Evolutionary conservation across 2,329 filamentous ascomycete genomes (phyloP), one percentile per base, ranked within the genome.

Genomic region (Sclerotinia trifoliorum): DNA sequence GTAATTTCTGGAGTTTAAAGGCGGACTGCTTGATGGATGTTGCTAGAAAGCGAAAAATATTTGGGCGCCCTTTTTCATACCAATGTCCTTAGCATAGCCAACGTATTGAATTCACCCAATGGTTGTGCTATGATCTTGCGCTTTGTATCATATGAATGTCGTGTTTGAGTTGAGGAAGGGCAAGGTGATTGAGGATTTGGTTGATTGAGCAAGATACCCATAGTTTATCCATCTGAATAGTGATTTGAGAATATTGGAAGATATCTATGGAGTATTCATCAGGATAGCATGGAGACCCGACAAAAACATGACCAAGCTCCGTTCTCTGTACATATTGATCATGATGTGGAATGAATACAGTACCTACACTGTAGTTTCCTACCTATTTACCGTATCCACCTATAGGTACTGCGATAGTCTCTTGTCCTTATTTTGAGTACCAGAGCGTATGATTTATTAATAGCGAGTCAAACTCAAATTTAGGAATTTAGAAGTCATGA

Each of bases 1-100:
- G 29, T 26, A 51, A 49, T 51, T 51, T 63, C 58, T 63, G 60
- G 60, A 63, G 46, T 63, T 63, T 24, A 5, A 13, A 32, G 60
- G n/a, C 13, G 60, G 60, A 26, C 13, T 11, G n/a, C 46, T 39
- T 46, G 60, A 42, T 15, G 51, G n/a, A 51, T 26, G n/a, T 63
- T 63, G 32, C 29, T 51, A 46, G 46, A n/a, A 42, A 51, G 46
- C 29, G 46, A 46, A 63, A 26, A 17, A 32, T 7, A 19, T 49
- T 10, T 63, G 29, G 60, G 15, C 46, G n/a, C 39, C 21, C 32
- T 21, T 26, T 39, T 51, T 21, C 46, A 42, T 39, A 51, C 29
- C 11, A 56, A 35, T 32, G 21, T 62, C 8, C 21, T 32, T 17
- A 4, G 10, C 32, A 48, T 2, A 51, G 46, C 32, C 46, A 51